phyloP scores from a whole-genome alignment of 768 basidiomycete species.

The Boletus pseudopeckii region DNA sequence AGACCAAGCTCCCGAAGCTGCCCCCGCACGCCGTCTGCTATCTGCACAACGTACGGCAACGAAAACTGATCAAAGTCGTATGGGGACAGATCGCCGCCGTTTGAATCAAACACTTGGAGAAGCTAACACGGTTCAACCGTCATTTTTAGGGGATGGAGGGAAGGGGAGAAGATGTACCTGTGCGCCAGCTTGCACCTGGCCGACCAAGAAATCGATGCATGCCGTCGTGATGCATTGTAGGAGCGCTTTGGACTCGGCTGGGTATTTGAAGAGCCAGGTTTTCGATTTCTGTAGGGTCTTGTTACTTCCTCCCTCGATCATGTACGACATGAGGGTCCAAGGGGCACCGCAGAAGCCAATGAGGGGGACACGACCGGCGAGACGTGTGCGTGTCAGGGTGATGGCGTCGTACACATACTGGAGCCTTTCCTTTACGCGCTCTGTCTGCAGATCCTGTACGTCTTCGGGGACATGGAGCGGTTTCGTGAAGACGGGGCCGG shows the following conservation, averaged over 20 bases:
- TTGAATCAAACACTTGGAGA: conserved; percentile 96
- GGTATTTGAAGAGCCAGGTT: conserved; percentile 91
- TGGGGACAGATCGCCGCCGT: conserved; percentile 89
- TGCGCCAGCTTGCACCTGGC: conserved; percentile 92
- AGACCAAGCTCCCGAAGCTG: conserved; percentile 53
- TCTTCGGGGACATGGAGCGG: conserved; percentile 80
- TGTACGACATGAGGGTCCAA: conserved; percentile 97
- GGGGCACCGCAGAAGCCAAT: conserved; percentile 98
- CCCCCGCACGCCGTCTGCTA: conserved; percentile 63
- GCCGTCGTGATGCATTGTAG: conserved; percentile 81
- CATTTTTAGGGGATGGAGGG: neutral
- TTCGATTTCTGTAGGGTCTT: conserved; percentile 91
- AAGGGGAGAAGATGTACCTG: conserved; percentile 57
- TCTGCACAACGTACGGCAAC: conserved; percentile 71
- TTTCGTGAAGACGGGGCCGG: conserved; percentile 83
- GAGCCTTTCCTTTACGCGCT: conserved; percentile 81
- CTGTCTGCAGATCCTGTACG: conserved; percentile 56
- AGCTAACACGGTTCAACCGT: conserved; percentile 45
- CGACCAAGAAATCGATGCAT: conserved; percentile 86
- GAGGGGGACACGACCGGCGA: conserved; percentile 87
- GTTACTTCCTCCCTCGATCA: conserved; percentile 95
- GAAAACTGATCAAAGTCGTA: conserved; percentile 84
- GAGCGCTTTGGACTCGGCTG: conserved; percentile 76
- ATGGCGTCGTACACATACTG: conserved; percentile 93
- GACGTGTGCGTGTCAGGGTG: conserved; percentile 72